Evolutionary conservation across 352 stramenopile genomes (phyloP), one percentile per base, ranked within the genome.

Genomic region (Phytophthora cryptogea): DNA sequence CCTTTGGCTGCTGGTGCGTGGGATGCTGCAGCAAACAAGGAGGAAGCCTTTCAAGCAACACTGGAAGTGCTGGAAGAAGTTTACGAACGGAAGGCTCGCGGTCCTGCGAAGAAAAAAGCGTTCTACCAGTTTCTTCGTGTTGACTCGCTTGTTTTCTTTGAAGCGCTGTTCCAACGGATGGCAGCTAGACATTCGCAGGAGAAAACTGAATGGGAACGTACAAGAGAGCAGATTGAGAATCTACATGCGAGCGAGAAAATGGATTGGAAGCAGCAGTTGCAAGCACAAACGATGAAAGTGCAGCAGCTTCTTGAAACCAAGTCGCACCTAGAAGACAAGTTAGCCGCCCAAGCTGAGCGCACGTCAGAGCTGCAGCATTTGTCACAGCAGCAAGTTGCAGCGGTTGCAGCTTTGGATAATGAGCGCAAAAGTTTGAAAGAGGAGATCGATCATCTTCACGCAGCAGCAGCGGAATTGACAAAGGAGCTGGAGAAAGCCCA

Each of bases 91-190:
- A 61, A 74, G 27, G 85, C 83, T 39, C 74, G 76, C 4, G 83
- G 85, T 6, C 83, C 85, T 30, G 74, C 85, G 5, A 87, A 88
- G 59, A 92, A 89, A 46, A 76, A 79, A 27, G 66, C 68, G 0
- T 81, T 92, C 27, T 82, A 88, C 59, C 69, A 85, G 30, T 94
- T 92, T 64, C 42, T 92, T 0, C 74, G 82, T 23, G 49, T 66
- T 11, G 81, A 92, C 23, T 63, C 70, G 17, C 32, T 89, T 1
- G 45, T 51, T 7, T 88, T 90, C 26, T 75, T 84, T 54, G 68
- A 92, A 17, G 27, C 59, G 10, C 46, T 92, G 5, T 78, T 87
- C 23, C 56, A 72, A 26, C 63, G 73, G 2, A 67, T 90, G 7
- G 53, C 57, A 26, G 61, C 49, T 0, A 73, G 44, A 2, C 65